Percentiles rank a stretch among this genome's conserved stretches.
Evolutionary conservation across 2,329 filamentous ascomycete species (phyloP).

Genomic region (Aspergillus tubingensis): DNA sequence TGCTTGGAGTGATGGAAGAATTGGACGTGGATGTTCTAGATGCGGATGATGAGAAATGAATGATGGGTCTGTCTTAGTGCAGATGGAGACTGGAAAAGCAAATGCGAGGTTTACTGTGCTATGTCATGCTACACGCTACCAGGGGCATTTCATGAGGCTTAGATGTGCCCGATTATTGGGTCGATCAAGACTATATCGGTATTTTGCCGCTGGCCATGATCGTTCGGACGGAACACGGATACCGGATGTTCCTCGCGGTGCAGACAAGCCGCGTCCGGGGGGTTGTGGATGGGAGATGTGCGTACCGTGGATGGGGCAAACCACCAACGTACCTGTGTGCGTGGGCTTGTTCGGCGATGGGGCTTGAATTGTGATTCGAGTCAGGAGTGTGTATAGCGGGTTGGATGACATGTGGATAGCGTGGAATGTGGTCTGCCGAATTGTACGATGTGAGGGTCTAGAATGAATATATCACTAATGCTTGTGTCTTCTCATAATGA

Average conservation of each 20-base stretch:
- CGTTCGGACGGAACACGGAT: not conserved
- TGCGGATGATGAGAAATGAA: conserved; percentile 30
- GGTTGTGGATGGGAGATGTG: not conserved
- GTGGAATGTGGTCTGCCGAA: not conserved
- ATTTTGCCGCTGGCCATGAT: not conserved
- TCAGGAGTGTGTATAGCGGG: not conserved
- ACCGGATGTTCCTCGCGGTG: not conserved
- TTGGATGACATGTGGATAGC: not conserved
- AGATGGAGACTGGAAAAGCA: too few species aligned
- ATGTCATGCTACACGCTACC: not conserved
- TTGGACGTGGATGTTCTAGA: conserved; percentile 80
- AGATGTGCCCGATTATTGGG: not conserved
- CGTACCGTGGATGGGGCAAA: not conserved
- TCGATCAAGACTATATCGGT: not conserved
- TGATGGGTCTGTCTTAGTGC: too few species aligned
- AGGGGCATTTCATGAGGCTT: not conserved
- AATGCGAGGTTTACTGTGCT: not conserved
- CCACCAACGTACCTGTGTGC: not conserved
- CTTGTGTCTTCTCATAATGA: not conserved
- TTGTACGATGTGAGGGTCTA: not conserved
- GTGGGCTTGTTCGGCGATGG: not conserved
- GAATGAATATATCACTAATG: not conserved
- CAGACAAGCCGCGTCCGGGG: not conserved
- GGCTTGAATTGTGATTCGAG: not conserved
- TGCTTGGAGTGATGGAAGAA: conserved; percentile 87